phyloP scores from a whole-genome alignment of 345 rosid genomes.

The Punica granatum region DNA sequence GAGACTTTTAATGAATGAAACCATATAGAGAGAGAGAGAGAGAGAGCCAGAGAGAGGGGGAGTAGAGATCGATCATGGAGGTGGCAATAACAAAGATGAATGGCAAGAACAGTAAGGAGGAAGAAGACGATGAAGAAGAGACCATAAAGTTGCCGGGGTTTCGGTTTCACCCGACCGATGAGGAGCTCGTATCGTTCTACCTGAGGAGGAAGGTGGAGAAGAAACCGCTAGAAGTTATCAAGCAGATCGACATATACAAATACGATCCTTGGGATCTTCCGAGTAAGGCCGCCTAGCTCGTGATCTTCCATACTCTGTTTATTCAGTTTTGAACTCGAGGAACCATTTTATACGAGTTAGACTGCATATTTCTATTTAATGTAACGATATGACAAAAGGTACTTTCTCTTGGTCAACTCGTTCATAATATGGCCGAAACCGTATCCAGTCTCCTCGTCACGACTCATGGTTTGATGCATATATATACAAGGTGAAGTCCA shows the following conservation, averaged over 20 bases:
- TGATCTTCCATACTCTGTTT: not conserved
- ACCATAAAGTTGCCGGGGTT: slow-evolving; percentile 17
- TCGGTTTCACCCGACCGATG: slow-evolving; percentile 30
- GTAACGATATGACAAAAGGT: not conserved
- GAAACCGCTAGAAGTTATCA: slow-evolving; percentile 24
- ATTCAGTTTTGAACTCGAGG: not conserved
- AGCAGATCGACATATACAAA: slow-evolving; percentile 25
- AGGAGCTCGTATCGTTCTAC: slow-evolving; percentile 30
- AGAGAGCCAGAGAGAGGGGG: not conserved
- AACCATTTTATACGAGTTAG: not conserved
- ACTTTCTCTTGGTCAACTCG: not conserved
- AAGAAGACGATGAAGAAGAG: slow-evolving; percentile 12
- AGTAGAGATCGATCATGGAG: slow-evolving; percentile 8
- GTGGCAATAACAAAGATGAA: not conserved
- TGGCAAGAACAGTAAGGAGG: slow-evolving; percentile 1
- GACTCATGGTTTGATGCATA: not conserved
- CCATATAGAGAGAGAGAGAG: not conserved
- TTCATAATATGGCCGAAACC: not conserved
- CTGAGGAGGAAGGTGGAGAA: slow-evolving; percentile 24
- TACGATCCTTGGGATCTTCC: slow-evolving; percentile 31
- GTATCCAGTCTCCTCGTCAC: too few species aligned
- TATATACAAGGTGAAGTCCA: too few species aligned
- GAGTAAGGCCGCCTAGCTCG: slow-evolving; percentile 12
- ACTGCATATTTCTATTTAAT: too few species aligned
- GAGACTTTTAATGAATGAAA: not conserved